Base-by-base conservation (phyloP, 2,329 filamentous ascomycete species). In the Huntiella moniliformis region DNA sequence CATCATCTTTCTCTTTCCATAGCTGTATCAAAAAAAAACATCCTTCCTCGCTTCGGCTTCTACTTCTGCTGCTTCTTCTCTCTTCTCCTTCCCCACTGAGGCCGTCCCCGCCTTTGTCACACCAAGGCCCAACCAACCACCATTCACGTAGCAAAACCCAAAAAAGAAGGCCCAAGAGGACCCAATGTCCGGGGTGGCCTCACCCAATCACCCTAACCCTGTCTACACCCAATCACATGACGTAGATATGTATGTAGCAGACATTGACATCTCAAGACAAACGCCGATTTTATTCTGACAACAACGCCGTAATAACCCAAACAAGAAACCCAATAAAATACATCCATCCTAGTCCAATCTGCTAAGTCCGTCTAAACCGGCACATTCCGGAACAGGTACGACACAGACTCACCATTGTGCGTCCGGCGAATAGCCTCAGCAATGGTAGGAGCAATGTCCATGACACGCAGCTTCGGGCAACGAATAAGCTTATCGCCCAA, bases 381-480 rank as follows among this genome's bases (percentile, higher is more conserved):
- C 38, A 74, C 75, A 57, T 81, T 76, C 51, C 71, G 77, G 61
- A 81, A 81, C 44, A 81, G 61, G 56, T 79, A 81, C 17, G 73
- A 78, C 16, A 81, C 77, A 50, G 67, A 68, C 55, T 71, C 67
- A 51, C 73, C 78, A 56, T 81, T 81, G 60, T 79, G 78, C 15
- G 78, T 82, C 56, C 77, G 65, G 46, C 76, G 67, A 53, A 79
- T 80, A 10, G 77, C 77, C 62, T 71, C 78, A n/a, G 76, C 78
- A 48, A 82, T 66, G 33, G 86, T 94, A 37, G 83, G 81, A 56
- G 81, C 85, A 55, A 95, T 84, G 62, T 95, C 87, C 59, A 95
- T 93, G 47, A 87, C 87, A 62, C 86, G 79, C 52, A 95, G 74
- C 62, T 82, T 80, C 48, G 77, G 71, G 63, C 87, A 92, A 37